A percentile compares a stretch with the other conserved stretches of the same genome.
phyloP scores from a whole-genome alignment of 371 early-diverging fungal genomes.

The Gilbertella persicaria region DNA sequence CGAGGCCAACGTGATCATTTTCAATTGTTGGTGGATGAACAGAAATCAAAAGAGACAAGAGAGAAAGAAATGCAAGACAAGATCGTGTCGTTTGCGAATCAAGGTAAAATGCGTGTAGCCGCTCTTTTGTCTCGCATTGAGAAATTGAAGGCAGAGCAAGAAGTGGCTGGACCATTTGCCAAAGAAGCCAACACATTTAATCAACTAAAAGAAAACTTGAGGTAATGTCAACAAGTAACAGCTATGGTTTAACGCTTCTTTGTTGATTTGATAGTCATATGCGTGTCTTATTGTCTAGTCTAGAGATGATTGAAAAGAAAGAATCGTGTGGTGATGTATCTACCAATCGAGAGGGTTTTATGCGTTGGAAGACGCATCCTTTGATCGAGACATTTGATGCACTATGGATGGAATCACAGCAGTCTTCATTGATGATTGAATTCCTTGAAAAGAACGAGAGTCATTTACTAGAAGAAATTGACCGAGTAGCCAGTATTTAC shows the following conservation, averaged over 20 bases:
- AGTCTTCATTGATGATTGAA: slow-evolving; percentile 11
- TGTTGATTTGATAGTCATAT: slow-evolving; percentile 2
- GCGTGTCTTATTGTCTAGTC: slow-evolving; percentile 3
- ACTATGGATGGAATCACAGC: slow-evolving; percentile 12
- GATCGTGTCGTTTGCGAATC: slow-evolving; percentile 62
- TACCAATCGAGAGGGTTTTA: not conserved
- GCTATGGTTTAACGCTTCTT: not conserved
- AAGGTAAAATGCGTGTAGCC: slow-evolving; percentile 49
- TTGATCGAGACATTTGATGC: slow-evolving; percentile 9
- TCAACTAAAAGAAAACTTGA: slow-evolving; percentile 13
- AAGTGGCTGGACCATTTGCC: slow-evolving; percentile 27
- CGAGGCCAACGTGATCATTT: slow-evolving; percentile 81
- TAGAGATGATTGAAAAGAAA: slow-evolving; percentile 19
- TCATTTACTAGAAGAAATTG: slow-evolving; percentile 74
- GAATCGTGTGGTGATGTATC: not conserved
- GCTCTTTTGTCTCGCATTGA: slow-evolving; percentile 56
- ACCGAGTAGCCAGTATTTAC: slow-evolving; percentile 76
- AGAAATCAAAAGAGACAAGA: slow-evolving; percentile 66
- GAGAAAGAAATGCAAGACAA: slow-evolving; percentile 69
- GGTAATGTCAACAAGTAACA: not conserved
- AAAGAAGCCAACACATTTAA: slow-evolving; percentile 20
- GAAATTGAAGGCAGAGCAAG: slow-evolving; percentile 44
- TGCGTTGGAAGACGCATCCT: slow-evolving; percentile 9
- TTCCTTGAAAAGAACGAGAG: slow-evolving; percentile 45
- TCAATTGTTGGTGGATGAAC: slow-evolving; percentile 70